phyloP scores from a whole-genome alignment of 2,329 filamentous ascomycete genomes.

The Xylaria sp. region DNA sequence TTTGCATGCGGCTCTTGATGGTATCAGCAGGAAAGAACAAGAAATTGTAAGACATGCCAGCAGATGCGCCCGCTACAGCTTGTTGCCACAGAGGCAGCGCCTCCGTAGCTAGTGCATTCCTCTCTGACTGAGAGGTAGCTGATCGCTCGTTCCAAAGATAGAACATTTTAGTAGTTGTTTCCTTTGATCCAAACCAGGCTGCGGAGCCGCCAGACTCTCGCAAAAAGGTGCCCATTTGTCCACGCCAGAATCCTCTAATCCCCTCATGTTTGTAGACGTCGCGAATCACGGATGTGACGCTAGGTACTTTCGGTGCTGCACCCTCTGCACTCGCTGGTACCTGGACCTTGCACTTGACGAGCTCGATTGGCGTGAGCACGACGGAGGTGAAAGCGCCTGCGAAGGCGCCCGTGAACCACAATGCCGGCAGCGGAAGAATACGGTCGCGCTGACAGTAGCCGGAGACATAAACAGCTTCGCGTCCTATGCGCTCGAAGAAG shows the following conservation, averaged over 20 bases:
- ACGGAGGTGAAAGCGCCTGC: conserved; percentile 89
- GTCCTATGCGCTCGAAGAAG: conserved; percentile 82
- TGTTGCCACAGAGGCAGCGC: conserved; percentile 84
- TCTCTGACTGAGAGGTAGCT: conserved; percentile 48
- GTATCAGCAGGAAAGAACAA: conserved; percentile 97
- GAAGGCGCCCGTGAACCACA: conserved; percentile 82
- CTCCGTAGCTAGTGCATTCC: conserved; percentile 50
- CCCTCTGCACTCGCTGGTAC: conserved; percentile 62
- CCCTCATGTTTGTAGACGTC: conserved; percentile 85
- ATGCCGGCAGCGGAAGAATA: conserved; percentile 73
- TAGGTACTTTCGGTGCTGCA: conserved; percentile 54
- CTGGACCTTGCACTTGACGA: conserved; percentile 99
- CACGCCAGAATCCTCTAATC: conserved; percentile 88
- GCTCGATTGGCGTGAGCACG: conserved; percentile 90
- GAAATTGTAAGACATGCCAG: conserved; percentile 95
- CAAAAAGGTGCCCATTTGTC: conserved; percentile 90
- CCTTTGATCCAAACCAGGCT: conserved; percentile 94
- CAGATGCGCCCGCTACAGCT: conserved; percentile 82
- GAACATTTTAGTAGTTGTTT: conserved; percentile 76
- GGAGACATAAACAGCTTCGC: conserved; percentile 64
- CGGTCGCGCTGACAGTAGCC: conserved; percentile 57
- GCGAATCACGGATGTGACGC: conserved; percentile 73
- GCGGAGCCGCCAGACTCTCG: conserved; percentile 92
- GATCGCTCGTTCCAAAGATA: conserved; percentile 59
- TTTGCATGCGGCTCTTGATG: conserved; percentile 97